These are phyloP conservation scores for Fonsecaea erecta DNA, from an alignment of 2,329 filamentous ascomycete species.

Conservation along the genomic window DNA sequence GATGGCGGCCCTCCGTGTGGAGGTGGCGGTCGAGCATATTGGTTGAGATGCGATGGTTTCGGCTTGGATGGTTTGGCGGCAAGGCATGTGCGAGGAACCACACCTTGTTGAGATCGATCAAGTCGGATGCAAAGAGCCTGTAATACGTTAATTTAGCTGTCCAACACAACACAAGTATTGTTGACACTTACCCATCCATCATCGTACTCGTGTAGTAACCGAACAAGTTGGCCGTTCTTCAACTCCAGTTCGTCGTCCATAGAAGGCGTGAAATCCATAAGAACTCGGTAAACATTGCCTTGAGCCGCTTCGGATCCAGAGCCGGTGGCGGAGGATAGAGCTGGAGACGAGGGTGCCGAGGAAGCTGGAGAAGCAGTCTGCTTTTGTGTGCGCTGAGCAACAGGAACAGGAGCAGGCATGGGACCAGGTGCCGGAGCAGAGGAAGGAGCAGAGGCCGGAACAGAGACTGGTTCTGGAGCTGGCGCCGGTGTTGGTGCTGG, in stretches of 20 bases:
- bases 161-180: conserved; percentile 18
- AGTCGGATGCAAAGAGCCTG: conserved; percentile 89
- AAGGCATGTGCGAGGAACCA: conserved; percentile 89
- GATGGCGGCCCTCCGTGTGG: conserved; percentile 35
- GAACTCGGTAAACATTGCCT: conserved; percentile 83
- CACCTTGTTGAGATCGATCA: conserved; percentile 89
- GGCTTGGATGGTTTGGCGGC: conserved; percentile 92
- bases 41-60: conserved; percentile 64
- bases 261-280: conserved; percentile 90
- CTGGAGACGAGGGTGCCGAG: conserved; percentile 59
- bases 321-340: conserved; percentile 49
- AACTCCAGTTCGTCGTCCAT: conserved; percentile 91
- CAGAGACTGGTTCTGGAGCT: conserved; percentile 65
- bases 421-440: conserved; percentile 3
- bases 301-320: conserved; percentile 54
- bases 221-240: conserved; percentile 78
- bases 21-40: conserved; percentile 52
- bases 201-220: conserved; percentile 93
- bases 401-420: conserved; percentile 34
- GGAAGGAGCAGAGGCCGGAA: conserved; percentile 55
- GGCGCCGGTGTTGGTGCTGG: conserved; percentile 57
- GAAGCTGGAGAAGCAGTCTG: conserved; percentile 53
- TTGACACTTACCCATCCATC: conserved; percentile 84
- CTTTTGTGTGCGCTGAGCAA: conserved; percentile 35
- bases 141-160: conserved; percentile 43